Conservation (phyloP, 306 rosid genomes). For the Coriaria nepalensis region DNA sequence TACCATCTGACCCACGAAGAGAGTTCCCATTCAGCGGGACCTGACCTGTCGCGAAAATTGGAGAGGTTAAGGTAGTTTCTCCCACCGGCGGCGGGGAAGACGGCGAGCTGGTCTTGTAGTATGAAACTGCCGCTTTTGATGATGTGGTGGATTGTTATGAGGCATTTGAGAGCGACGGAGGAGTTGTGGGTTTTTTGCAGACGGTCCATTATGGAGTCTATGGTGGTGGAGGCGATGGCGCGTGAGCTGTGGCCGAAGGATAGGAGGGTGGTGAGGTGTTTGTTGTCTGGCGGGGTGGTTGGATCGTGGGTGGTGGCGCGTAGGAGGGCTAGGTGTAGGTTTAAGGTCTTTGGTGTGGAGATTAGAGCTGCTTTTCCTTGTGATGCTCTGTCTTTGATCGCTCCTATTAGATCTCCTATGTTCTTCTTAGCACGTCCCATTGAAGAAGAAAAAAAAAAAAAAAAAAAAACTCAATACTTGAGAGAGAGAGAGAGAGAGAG, state of each 20-base stretch:
- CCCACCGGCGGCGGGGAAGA: slow-evolving; percentile 57
- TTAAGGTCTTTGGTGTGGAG: slow-evolving; percentile 29
- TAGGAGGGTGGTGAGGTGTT: slow-evolving; percentile 43
- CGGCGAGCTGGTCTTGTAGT: slow-evolving; percentile 77
- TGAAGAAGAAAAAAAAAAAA: neutral
- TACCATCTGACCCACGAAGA: slow-evolving; percentile 83
- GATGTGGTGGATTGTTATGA: slow-evolving; percentile 61
- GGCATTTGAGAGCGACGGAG: slow-evolving; percentile 84
- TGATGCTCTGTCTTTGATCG: slow-evolving; percentile 73
- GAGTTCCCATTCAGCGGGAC: slow-evolving; percentile 47
- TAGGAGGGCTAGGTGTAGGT: slow-evolving; percentile 39
- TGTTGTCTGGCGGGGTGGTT: slow-evolving; percentile 36
- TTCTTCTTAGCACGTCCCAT: slow-evolving; percentile 31
- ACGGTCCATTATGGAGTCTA: slow-evolving; percentile 72
- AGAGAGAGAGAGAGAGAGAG: neutral
- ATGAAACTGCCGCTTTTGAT: slow-evolving; percentile 56
- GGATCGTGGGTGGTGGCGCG: slow-evolving; percentile 76
- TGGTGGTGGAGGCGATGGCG: slow-evolving; percentile 53
- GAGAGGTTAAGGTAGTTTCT: slow-evolving; percentile 89
- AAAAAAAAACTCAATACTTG: neutral
- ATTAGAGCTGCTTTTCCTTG: slow-evolving; percentile 64
- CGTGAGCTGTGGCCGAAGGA: slow-evolving; percentile 61
- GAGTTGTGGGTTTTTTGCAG: slow-evolving; percentile 54
- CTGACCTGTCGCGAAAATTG: slow-evolving; percentile 45
- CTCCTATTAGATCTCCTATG: slow-evolving; percentile 35